Evolutionary conservation across 208 protist species (phyloP).

Genomic region (Acanthamoeba lenticulata): DNA sequence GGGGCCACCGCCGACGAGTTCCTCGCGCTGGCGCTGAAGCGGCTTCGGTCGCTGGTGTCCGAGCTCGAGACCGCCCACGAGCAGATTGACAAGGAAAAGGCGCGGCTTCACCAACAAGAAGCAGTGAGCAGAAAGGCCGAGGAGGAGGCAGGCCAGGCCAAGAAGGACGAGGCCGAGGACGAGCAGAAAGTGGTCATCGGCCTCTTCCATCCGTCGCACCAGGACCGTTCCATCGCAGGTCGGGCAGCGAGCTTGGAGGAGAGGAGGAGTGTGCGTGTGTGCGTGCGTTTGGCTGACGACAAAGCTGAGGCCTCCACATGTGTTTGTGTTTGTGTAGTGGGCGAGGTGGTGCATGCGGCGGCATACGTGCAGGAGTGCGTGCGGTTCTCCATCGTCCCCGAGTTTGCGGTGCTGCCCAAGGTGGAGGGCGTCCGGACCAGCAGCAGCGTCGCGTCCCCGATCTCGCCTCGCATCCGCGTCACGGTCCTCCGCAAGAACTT

Average conservation of each 20-base stretch:
- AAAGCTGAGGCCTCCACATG: not conserved
- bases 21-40: not conserved
- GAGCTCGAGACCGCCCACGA: not conserved
- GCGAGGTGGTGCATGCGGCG: not conserved
- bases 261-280: not conserved
- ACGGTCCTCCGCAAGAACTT: not conserved
- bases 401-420: not conserved
- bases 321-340: not conserved
- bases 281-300: not conserved
- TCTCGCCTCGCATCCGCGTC: not conserved
- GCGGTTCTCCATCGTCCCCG: constrained; percentile 17
- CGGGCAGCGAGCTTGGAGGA: not conserved
- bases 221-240: not conserved
- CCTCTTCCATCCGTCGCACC: constrained; percentile 16
- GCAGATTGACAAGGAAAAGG: not conserved
- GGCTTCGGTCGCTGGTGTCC: not conserved
- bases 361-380: constrained; percentile 16
- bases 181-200: not conserved
- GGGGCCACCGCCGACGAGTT: not conserved
- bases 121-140: not conserved
- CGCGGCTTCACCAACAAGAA: not conserved
- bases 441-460: not conserved
- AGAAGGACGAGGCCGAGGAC: not conserved
- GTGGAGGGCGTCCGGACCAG: not conserved
- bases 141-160: not conserved